Evolutionary conservation across 2,329 filamentous ascomycete species (phyloP).

Genomic region (Botryosphaeria dothidea): DNA sequence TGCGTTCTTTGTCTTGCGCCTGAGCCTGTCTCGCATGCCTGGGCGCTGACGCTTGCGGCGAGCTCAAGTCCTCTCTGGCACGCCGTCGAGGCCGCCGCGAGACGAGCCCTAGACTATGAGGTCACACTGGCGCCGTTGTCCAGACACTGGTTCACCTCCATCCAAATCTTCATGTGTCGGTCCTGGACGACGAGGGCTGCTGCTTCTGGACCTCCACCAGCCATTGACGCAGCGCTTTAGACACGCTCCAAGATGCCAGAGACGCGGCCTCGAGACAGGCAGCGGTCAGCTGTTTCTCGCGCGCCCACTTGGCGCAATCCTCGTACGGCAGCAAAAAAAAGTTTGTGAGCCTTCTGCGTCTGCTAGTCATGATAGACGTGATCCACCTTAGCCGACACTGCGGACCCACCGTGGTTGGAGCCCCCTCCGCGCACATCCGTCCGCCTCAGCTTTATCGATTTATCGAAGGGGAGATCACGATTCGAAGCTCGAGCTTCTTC

Average conservation of each 20-base stretch:
- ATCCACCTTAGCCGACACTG: constrained; percentile 10
- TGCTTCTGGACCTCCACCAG: neutral
- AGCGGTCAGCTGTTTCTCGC: neutral
- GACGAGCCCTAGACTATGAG: neutral
- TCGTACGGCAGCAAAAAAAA: constrained; percentile 1
- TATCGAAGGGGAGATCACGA: constrained; percentile 11
- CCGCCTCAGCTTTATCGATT: constrained; percentile 2
- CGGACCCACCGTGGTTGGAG: constrained; percentile 14
- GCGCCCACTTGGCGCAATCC: neutral
- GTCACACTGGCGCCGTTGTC: constrained; percentile 8
- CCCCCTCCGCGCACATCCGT: constrained; percentile 15
- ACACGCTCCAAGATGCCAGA: neutral
- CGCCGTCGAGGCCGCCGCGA: neutral
- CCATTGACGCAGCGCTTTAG: neutral
- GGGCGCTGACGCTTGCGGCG: constrained; percentile 3
- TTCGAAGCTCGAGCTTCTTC: constrained; percentile 14
- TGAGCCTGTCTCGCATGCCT: neutral
- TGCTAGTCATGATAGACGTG: constrained; percentile 15
- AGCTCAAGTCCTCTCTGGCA: neutral
- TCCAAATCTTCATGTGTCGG: neutral
- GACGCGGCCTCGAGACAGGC: neutral
- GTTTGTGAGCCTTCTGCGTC: neutral
- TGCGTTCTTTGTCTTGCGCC: neutral
- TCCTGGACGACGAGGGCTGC: neutral
- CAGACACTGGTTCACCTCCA: neutral